phyloP scores from a whole-genome alignment of 768 basidiomycete species.

The Ephemerocybe angulata region DNA sequence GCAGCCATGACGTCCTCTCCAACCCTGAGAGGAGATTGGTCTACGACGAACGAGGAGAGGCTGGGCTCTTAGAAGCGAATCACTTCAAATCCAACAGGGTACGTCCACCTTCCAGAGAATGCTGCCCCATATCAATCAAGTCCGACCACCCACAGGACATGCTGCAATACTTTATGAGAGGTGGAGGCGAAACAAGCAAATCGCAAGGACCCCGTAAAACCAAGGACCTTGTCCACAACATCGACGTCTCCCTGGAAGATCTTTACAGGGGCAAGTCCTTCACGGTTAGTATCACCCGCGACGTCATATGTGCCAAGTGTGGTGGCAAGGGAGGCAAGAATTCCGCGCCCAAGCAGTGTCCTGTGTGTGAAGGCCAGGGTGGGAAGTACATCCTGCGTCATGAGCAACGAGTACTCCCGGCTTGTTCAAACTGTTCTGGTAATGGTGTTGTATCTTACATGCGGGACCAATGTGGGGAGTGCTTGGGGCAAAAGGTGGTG shows the following conservation, averaged over 20 bases:
- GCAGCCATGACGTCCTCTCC: conserved; percentile 88
- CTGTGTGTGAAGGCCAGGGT: conserved; percentile 82
- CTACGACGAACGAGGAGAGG: conserved; percentile 92
- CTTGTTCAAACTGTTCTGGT: conserved; percentile 90
- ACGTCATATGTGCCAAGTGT: conserved; percentile 90
- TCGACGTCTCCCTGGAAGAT: conserved; percentile 95
- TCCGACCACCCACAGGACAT: no score
- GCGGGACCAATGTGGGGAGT: conserved; percentile 88
- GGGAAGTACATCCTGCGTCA: conserved; percentile 89
- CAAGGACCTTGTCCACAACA: conserved; percentile 96
- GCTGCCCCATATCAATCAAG: no score
- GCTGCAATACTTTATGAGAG: conserved; percentile 56
- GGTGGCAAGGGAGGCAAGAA: conserved; percentile 97
- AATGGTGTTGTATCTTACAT: conserved; percentile 92
- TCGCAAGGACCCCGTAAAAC: conserved; percentile 82
- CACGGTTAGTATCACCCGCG: conserved; percentile 94
- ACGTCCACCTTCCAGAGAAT: no score
- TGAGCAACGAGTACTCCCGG: conserved; percentile 97
- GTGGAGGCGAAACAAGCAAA: conserved; percentile 60
- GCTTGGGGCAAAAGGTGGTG: conserved; percentile 93
- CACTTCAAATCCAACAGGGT: conserved; percentile 96
- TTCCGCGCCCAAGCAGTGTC: conserved; percentile 82
- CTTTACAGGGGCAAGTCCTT: conserved; percentile 99
- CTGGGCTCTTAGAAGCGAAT: conserved; percentile 80
- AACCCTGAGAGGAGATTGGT: conserved; percentile 76